phyloP scores from a whole-genome alignment of 2,329 filamentous ascomycete genomes.

The Grosmannia huntii region DNA sequence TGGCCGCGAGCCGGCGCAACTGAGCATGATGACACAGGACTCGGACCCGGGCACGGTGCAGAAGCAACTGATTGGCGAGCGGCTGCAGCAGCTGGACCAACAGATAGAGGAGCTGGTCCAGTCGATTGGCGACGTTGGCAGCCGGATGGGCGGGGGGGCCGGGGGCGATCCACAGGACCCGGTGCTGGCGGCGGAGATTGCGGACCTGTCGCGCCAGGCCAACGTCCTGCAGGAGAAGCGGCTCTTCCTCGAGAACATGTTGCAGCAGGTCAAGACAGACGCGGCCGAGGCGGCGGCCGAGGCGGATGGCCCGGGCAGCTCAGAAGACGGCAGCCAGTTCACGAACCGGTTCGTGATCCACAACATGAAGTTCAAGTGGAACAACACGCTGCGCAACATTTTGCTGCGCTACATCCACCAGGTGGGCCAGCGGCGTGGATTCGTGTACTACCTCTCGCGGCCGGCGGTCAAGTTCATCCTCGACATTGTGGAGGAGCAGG shows the following conservation, averaged over 20 bases:
- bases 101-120: constrained; percentile 67
- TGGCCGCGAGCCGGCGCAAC: constrained; percentile 84
- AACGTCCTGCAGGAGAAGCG: constrained; percentile 44
- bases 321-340: constrained; percentile 66
- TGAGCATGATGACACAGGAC: constrained; percentile 86
- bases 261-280: constrained; percentile 33
- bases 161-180: constrained; percentile 17
- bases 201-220: constrained; percentile 44
- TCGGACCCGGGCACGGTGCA: constrained; percentile 85
- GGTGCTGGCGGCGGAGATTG: constrained; percentile 40
- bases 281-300: background rate
- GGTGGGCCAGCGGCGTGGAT: constrained; percentile 87
- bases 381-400: constrained; percentile 89
- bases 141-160: constrained; percentile 42
- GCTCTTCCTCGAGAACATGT: constrained; percentile 45
- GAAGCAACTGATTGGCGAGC: constrained; percentile 67
- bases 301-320: background rate
- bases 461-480: constrained; percentile 95
- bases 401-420: constrained; percentile 96
- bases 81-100: constrained; percentile 62
- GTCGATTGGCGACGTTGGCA: constrained; percentile 62
- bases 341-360: constrained; percentile 97
- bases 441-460: constrained; percentile 94
- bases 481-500: constrained; percentile 92
- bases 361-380: constrained; percentile 97